A percentile compares a stretch with the other conserved stretches of the same genome.
phyloP scores from a whole-genome alignment of 805 yeast genomes.

The Ogataea dorogensis region DNA sequence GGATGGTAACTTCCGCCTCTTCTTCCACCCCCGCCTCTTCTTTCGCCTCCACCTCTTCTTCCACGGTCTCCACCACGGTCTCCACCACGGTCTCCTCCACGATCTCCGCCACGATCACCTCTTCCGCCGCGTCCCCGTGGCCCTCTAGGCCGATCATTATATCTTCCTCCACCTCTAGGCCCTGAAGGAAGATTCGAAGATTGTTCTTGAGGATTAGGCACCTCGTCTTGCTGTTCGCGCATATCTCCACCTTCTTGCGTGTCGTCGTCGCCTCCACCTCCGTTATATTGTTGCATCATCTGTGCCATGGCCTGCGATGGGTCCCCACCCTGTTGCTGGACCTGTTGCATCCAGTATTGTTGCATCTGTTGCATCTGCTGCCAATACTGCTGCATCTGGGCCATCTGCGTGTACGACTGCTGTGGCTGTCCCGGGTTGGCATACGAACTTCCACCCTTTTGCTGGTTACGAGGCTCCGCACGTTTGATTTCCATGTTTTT shows the following conservation, averaged over 20 bases:
- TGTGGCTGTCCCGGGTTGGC: conserved; percentile 31
- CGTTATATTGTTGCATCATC: conserved; percentile 19
- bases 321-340: conserved; percentile 27
- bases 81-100: conserved; percentile 15
- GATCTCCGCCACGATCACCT: conserved; percentile 21
- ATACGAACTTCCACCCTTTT: conserved; percentile 40
- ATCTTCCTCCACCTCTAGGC: conserved; percentile 31
- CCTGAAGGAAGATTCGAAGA: conserved; percentile 33
- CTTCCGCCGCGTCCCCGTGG: conserved; percentile 19
- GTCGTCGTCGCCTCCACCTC: conserved; percentile 9
- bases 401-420: conserved; percentile 33
- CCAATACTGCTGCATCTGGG: conserved; percentile 54
- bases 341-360: conserved; percentile 36
- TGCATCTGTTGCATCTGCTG: conserved; percentile 58
- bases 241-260: conserved; percentile 12
- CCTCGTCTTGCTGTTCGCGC: conserved; percentile 32
- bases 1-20: conserved; percentile 33
- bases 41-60: conserved; percentile 4
- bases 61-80: conserved; percentile 17
- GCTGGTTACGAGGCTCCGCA: conserved; percentile 80
- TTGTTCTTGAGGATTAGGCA: conserved; percentile 37
- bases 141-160: conserved; percentile 17
- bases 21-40: conserved; percentile 7
- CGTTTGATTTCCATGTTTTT: conserved; percentile 80
- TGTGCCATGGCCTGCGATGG: conserved; percentile 12